Percentiles rank a stretch among this genome's conserved stretches.
These are phyloP conservation scores for Aspergillus kassunensis DNA, from an alignment of 495 filamentous ascomycete species.

Conservation along the genomic window DNA sequence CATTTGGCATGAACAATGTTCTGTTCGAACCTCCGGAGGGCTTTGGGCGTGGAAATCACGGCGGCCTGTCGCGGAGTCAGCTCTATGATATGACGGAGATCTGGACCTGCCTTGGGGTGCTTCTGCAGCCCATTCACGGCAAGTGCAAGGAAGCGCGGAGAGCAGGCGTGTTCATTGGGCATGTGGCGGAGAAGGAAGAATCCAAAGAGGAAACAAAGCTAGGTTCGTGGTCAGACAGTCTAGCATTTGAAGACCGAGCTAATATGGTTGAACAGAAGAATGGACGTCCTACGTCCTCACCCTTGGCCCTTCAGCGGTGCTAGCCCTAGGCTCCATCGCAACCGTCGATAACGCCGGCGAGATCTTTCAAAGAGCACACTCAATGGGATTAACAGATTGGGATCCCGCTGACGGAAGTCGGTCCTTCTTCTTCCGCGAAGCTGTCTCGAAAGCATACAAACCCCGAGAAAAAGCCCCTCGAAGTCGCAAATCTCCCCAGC, in stretches of 20 bases:
- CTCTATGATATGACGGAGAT: slow-evolving; percentile 65
- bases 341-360: slow-evolving; percentile 40
- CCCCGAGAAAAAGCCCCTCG: slow-evolving; percentile 35
- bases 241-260: slow-evolving; percentile 16
- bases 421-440: slow-evolving; percentile 61
- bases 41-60: slow-evolving; percentile 57
- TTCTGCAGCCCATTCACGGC: slow-evolving; percentile 56
- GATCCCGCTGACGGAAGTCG: slow-evolving; percentile 45
- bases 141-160: slow-evolving; percentile 51
- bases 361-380: slow-evolving; percentile 49
- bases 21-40: slow-evolving; percentile 53
- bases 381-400: slow-evolving; percentile 57
- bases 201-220: slow-evolving; percentile 51
- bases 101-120: slow-evolving; percentile 58
- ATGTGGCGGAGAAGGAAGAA: slow-evolving; percentile 44
- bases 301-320: slow-evolving; percentile 53
- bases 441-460: slow-evolving; percentile 56
- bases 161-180: slow-evolving; percentile 53
- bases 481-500: slow-evolving; percentile 1
- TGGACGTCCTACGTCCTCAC: slow-evolving; percentile 61
- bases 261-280: slow-evolving; percentile 51
- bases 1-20: slow-evolving; percentile 49
- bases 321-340: slow-evolving; percentile 48
- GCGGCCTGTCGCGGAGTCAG: slow-evolving; percentile 52
- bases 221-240: slow-evolving; percentile 37